These are phyloP conservation scores for Flaveria brownii DNA, from an alignment of 129 eudicot genomes.

Conservation along the genomic window DNA sequence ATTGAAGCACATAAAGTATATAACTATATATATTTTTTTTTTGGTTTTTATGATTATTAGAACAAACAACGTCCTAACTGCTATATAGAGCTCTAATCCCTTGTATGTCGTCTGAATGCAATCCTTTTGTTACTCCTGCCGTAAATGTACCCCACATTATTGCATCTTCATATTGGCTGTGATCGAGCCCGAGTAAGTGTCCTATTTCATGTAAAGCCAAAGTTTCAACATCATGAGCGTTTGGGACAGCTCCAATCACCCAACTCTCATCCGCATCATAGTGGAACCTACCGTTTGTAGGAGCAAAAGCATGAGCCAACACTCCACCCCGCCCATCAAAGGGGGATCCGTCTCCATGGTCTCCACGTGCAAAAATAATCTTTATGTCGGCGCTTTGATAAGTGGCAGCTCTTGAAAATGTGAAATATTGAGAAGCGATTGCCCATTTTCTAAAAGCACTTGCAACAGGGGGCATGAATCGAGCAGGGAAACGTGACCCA, in stretches of 20 bases:
- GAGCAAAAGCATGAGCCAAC: conserved; percentile 41
- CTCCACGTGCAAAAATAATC: conserved; percentile 29
- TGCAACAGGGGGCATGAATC: conserved; percentile 27
- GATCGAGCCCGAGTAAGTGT: conserved; percentile 31
- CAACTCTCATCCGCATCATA: conserved; percentile 34
- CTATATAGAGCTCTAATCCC: conserved; percentile 40
- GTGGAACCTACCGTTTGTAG: conserved; percentile 39
- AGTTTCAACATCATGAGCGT: conserved; percentile 37
- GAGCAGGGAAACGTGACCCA: conserved; percentile 26
- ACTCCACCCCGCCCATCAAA: conserved; percentile 46
- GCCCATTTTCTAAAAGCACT: conserved; percentile 37
- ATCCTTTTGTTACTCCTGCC: conserved; percentile 33
- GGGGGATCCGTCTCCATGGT: conserved; percentile 41
- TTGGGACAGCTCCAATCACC: conserved; percentile 25
- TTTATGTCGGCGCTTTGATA: conserved; percentile 32
- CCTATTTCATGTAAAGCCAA: conserved; percentile 39
- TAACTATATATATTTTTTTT: neutral
- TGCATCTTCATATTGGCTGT: conserved; percentile 30
- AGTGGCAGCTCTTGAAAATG: conserved; percentile 34
- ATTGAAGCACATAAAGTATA: too few species aligned
- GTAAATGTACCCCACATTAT: conserved; percentile 30
- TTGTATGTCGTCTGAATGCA: conserved; percentile 32
- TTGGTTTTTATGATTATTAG: neutral
- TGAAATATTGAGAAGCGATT: conserved; percentile 26
- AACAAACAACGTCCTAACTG: neutral